Conservation (phyloP, 768 basidiomycete genomes). For the Collybia sordida region DNA sequence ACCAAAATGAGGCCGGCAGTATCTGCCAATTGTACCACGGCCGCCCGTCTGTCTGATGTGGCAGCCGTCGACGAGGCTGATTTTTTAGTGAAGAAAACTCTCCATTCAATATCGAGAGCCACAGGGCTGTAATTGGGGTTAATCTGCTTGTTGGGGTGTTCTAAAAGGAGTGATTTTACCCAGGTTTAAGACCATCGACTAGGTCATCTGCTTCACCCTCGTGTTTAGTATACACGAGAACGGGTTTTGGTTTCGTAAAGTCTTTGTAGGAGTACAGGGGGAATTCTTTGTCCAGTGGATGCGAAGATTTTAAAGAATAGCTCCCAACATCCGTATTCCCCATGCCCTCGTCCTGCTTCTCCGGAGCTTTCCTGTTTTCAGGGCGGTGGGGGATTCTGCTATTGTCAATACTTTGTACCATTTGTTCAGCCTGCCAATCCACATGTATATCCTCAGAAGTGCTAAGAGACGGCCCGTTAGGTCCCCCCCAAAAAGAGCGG, state of each 20-base stretch:
- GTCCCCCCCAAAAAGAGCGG: not conserved
- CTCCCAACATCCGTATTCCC: no score
- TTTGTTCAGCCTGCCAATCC: not conserved
- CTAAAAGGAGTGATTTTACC: constrained; percentile 11
- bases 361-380: not conserved
- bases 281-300: constrained; percentile 5
- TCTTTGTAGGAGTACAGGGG: constrained; percentile 29
- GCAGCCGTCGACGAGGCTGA: not conserved
- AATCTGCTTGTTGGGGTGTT: not conserved
- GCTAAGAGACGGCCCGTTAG: not conserved
- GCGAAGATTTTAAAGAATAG: not conserved
- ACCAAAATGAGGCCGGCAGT: constrained; percentile 27
- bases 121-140: constrained; percentile 18
- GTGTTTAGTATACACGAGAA: constrained; percentile 25
- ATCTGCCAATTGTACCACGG: constrained; percentile 33
- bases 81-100: constrained; percentile 16
- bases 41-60: constrained; percentile 18
- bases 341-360: not conserved
- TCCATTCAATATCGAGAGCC: constrained; percentile 35
- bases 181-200: constrained; percentile 20
- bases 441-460: not conserved
- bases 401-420: no score
- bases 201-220: constrained; percentile 31
- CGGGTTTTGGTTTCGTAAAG: constrained; percentile 19
- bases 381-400: not conserved